A percentile compares a stretch with the other conserved stretches of the same genome.
Conservation (phyloP, 2,329 filamentous ascomycete species). For the Penicillium expansum region DNA sequence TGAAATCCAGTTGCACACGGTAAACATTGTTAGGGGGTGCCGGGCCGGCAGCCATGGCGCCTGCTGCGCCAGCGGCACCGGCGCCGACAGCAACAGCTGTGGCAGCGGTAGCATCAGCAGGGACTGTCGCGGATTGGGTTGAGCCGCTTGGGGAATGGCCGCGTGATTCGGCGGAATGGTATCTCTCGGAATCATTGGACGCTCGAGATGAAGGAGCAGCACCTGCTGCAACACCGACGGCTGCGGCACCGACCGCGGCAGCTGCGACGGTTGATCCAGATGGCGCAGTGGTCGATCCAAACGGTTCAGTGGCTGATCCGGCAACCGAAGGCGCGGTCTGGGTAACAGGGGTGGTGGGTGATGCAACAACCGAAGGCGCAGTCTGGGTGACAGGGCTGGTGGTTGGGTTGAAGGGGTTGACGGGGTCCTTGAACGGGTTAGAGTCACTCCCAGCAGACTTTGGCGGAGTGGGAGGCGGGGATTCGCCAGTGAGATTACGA, state of each 20-base stretch:
- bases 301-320: conserved; percentile 24
- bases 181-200: conserved; percentile 21
- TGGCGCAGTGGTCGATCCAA: conserved; percentile 31
- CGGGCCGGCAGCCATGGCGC: conserved; percentile 28
- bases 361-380: conserved; percentile 22
- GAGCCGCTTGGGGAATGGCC: conserved; percentile 22
- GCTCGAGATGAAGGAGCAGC: conserved; percentile 34
- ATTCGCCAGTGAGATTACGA: conserved; percentile 36
- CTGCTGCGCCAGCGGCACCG: conserved; percentile 8
- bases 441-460: conserved; percentile 42
- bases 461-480: conserved; percentile 36
- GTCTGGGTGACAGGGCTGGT: conserved; percentile 4
- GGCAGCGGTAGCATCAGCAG: conserved; percentile 21
- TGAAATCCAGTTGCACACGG: conserved; percentile 91
- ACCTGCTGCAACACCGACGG: conserved; percentile 41
- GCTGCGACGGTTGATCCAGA: conserved; percentile 35
- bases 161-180: conserved; percentile 22
- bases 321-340: conserved; percentile 22
- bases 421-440: conserved; percentile 52
- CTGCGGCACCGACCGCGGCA: conserved; percentile 39
- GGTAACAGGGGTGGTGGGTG: conserved; percentile 3
- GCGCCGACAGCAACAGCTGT: conserved; percentile 9
- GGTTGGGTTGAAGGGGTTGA: conserved; percentile 67
- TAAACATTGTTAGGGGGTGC: conserved; percentile 67
- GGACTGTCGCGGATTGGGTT: conserved; percentile 23